Evolutionary conservation across 805 yeast genomes (phyloP), one percentile per base, ranked within the genome.

Genomic region (Candida arabinofermentans): DNA sequence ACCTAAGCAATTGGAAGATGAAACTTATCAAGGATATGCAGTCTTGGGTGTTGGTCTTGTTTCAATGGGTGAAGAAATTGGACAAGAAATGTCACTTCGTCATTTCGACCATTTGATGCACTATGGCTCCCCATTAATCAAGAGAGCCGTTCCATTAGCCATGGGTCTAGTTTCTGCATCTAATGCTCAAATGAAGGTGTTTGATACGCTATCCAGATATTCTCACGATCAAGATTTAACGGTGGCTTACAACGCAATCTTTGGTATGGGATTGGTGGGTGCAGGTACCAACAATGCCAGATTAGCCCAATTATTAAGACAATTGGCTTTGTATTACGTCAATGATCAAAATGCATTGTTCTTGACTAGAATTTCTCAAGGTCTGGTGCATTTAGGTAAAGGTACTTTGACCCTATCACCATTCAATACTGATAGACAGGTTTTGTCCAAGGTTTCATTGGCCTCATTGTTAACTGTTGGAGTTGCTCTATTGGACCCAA

Each of bases 201-300:
- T 88, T 60, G 99, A 93, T 63, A 90, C 98, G 0, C 73, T 93
- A 50, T 90, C 98, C 4, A 79, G 99, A 62, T 89, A 87, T 67
- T 88, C 98, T 8, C 99, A 93, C 66, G 99, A 93, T 59, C 82
- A 87, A 42, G 97, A 93, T 63, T 69, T 86, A 53, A 95, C 87
- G 58, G 96, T 93, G 41, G 96, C 98, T 6, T 83, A 83, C 62
- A 93, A 90, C 61, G 89, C 99, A 17, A 89, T 93, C 49, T 91
- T 87, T 57, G 82, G 96, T 34, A 90, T 93, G 98, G 99, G 99
- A 41, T 69, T 93, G 48, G 95, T 91, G 54, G 99, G 99, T 61
- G 93, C 98, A 17, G 99, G 99, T 67, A 93, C 99, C 23, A 91
- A 93, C 67, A 93, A 93, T 62, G 99, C 99, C 7, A 84, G 99